Conservation (phyloP, 1,284 basidiomycete species). For the Coniferiporia sulphurascens region DNA sequence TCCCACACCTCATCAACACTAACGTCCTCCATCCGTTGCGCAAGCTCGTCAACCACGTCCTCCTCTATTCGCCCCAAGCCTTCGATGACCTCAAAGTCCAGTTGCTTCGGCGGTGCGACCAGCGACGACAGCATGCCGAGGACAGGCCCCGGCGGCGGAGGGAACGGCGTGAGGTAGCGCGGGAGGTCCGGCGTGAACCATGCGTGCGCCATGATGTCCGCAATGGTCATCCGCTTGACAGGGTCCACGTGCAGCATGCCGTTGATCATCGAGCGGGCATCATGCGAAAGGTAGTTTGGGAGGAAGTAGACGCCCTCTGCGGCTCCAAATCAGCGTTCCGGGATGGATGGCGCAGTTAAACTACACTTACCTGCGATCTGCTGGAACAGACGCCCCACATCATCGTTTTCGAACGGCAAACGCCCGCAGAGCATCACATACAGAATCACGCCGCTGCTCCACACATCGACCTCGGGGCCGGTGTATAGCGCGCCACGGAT, state of each 20-base stretch:
- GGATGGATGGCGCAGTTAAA: background rate
- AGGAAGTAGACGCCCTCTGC: slow-evolving; percentile 82
- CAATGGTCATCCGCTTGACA: slow-evolving; percentile 86
- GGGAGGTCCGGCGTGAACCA: slow-evolving; percentile 87
- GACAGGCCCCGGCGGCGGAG: slow-evolving; percentile 74
- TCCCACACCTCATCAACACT: slow-evolving; percentile 84
- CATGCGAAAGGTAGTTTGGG: slow-evolving; percentile 71
- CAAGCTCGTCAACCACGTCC: slow-evolving; percentile 82
- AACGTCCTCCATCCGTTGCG: slow-evolving; percentile 71
- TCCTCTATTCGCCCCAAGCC: slow-evolving; percentile 88
- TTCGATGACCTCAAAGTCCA: slow-evolving; percentile 76
- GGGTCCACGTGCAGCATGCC: slow-evolving; percentile 91
- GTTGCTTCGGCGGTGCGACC: slow-evolving; percentile 54
- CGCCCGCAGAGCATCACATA: slow-evolving; percentile 93
- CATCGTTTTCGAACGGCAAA: slow-evolving; percentile 93
- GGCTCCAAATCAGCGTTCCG: slow-evolving; percentile 12
- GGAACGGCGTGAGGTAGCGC: slow-evolving; percentile 81
- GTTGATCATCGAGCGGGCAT: slow-evolving; percentile 74
- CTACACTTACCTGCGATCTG: slow-evolving; percentile 81
- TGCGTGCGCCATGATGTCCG: slow-evolving; percentile 83
- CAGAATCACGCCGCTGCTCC: slow-evolving; percentile 93
- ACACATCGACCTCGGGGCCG: slow-evolving; percentile 96
- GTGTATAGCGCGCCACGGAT: slow-evolving; percentile 91
- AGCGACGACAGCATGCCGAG: slow-evolving; percentile 67
- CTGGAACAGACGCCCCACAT: slow-evolving; percentile 85